Evolutionary conservation across 495 filamentous ascomycete genomes (phyloP).

Genomic region (Aspergillus incahuasiensis): DNA sequence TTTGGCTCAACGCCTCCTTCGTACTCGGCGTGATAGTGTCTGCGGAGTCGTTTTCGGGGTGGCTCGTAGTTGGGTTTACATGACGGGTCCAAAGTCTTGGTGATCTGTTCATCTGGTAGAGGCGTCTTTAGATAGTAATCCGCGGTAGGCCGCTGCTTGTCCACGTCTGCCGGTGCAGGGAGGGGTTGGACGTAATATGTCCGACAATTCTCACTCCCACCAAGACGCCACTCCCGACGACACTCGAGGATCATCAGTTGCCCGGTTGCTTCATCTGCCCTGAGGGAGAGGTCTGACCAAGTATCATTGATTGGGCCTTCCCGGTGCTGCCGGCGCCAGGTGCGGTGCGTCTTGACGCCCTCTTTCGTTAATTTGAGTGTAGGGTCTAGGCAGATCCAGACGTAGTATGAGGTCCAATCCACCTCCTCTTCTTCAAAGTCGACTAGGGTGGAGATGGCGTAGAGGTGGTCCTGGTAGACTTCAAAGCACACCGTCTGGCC

Average conservation of each 20-base stretch:
- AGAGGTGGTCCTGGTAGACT: slow-evolving; percentile 63
- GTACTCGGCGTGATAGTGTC: slow-evolving; percentile 45
- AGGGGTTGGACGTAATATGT: slow-evolving; percentile 65
- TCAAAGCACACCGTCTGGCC: slow-evolving; percentile 68
- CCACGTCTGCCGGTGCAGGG: slow-evolving; percentile 37
- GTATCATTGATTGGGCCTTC: slow-evolving; percentile 76
- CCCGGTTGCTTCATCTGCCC: slow-evolving; percentile 57
- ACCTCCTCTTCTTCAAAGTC: slow-evolving; percentile 59
- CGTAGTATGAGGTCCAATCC: slow-evolving; percentile 68
- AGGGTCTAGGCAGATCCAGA: slow-evolving; percentile 59
- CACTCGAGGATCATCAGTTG: slow-evolving; percentile 62
- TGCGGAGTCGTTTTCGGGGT: slow-evolving; percentile 36
- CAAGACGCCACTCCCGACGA: slow-evolving; percentile 63
- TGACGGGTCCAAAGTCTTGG: slow-evolving; percentile 24
- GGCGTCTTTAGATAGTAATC: slow-evolving; percentile 6
- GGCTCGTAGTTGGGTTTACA: slow-evolving; percentile 37
- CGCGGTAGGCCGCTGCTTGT: slow-evolving; percentile 11
- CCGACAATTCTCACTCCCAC: slow-evolving; percentile 55
- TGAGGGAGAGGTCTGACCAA: slow-evolving; percentile 64
- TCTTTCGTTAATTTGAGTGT: slow-evolving; percentile 20
- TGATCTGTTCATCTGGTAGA: slow-evolving; percentile 30
- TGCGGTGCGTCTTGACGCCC: slow-evolving; percentile 30
- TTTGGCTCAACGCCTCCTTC: slow-evolving; percentile 37
- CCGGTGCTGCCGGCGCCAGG: slow-evolving; percentile 64
- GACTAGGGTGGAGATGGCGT: slow-evolving; percentile 64